A percentile compares a stretch with the other conserved stretches of the same genome.
Conservation (phyloP, 495 filamentous ascomycete genomes). For the Podospora comata region DNA sequence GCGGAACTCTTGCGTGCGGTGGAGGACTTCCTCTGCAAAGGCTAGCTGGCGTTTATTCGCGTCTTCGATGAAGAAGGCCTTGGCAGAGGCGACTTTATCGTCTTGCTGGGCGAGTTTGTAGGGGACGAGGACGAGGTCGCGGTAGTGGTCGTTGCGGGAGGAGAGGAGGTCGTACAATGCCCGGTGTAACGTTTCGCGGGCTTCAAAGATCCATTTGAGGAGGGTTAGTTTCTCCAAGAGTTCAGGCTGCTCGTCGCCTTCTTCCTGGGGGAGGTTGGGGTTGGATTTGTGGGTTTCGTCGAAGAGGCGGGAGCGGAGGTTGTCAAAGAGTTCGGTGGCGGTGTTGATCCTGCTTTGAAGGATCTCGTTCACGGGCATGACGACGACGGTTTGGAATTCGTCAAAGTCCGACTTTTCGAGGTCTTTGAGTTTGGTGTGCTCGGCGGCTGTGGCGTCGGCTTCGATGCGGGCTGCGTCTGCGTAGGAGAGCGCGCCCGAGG, state of each 20-base stretch:
- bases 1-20: conserved; percentile 74
- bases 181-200: conserved; percentile 78
- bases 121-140: conserved; percentile 72
- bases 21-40: conserved; percentile 62
- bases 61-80: conserved; percentile 78
- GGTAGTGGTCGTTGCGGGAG: conserved; percentile 82
- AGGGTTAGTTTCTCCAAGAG: conserved; percentile 89
- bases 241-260: conserved; percentile 93
- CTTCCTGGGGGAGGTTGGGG: conserved; percentile 83
- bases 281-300: conserved; percentile 67
- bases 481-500: conserved; percentile 71
- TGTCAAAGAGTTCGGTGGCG: conserved; percentile 64
- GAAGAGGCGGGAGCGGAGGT: conserved; percentile 66
- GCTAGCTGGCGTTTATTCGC: conserved; percentile 61
- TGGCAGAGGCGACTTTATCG: conserved; percentile 73
- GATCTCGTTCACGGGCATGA: conserved; percentile 73
- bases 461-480: conserved; percentile 70
- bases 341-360: conserved; percentile 61
- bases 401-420: conserved; percentile 71
- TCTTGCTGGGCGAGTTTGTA: conserved; percentile 61
- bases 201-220: conserved; percentile 96
- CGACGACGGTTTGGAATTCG: conserved; percentile 67
- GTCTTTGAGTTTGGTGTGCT: conserved; percentile 61
- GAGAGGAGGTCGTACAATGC: conserved; percentile 79
- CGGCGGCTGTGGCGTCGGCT: conserved; percentile 63